These are phyloP conservation scores for Circinella minor DNA, from an alignment of 371 early-diverging fungal species.

Conservation along the genomic window DNA sequence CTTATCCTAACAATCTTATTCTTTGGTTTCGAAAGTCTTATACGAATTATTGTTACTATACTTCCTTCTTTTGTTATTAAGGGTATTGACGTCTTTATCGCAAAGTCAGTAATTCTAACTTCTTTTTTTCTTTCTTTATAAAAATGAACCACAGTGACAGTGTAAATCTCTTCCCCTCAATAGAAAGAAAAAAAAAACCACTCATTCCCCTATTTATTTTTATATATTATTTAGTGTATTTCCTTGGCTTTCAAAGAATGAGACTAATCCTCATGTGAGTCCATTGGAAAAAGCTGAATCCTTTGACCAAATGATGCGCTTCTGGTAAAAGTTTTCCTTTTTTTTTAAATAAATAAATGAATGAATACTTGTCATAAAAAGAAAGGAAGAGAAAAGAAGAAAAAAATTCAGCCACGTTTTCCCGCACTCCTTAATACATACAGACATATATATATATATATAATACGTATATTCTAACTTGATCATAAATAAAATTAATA, in stretches of 20 bases:
- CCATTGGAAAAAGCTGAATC: constrained; percentile 64
- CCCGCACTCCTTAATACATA: too few species aligned
- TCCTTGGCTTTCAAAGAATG: constrained; percentile 57
- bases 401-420: too few species aligned
- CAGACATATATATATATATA: too few species aligned
- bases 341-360: too few species aligned
- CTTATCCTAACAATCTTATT: constrained; percentile 68
- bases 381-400: too few species aligned
- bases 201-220: not conserved
- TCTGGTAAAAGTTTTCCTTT: constrained; percentile 54
- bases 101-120: constrained; percentile 30
- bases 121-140: too few species aligned
- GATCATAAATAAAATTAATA: too few species aligned
- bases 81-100: constrained; percentile 40
- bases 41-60: constrained; percentile 68
- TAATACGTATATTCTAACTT: not conserved
- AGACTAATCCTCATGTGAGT: constrained; percentile 58
- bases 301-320: constrained; percentile 69
- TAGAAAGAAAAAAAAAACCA: too few species aligned
- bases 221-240: constrained; percentile 32
- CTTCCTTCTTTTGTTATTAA: constrained; percentile 62
- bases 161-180: too few species aligned
- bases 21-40: constrained; percentile 68
- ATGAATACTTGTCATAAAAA: too few species aligned
- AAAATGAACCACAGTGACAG: too few species aligned